phyloP scores from a whole-genome alignment of 305 asterid species.

The Solanum hybrid region DNA sequence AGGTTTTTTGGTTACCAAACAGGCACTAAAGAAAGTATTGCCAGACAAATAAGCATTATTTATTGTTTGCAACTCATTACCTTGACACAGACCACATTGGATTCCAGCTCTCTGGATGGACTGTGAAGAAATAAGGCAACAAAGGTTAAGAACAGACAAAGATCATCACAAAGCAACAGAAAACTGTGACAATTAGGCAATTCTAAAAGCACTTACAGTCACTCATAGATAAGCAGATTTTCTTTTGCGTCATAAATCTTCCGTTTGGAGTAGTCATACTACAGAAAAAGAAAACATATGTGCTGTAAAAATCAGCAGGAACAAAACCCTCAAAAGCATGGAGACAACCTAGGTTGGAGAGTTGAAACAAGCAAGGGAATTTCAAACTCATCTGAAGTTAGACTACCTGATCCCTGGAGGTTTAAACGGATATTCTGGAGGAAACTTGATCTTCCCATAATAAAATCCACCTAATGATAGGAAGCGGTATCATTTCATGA shows the following conservation, averaged over 20 bases:
- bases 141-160: not conserved
- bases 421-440: conserved; percentile 90
- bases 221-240: conserved; percentile 91
- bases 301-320: conserved; percentile 1
- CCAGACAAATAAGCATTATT: not conserved
- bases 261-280: conserved; percentile 86
- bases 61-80: conserved; percentile 19
- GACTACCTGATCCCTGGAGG: conserved; percentile 90
- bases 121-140: conserved; percentile 13
- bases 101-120: conserved; percentile 50
- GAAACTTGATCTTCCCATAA: conserved; percentile 91
- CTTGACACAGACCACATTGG: conserved; percentile 51
- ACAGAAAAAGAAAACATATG: conserved; percentile 16
- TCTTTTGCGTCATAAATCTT: conserved; percentile 86
- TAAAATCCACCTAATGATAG: conserved; percentile 72
- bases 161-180: not conserved
- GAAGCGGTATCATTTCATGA: not conserved
- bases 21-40: not conserved
- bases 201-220: conserved; percentile 27
- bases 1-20: not conserved
- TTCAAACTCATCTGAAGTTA: conserved; percentile 5
- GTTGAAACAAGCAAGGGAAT: not conserved
- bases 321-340: not conserved
- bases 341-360: not conserved
- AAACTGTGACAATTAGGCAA: not conserved